These are phyloP conservation scores for Elsinoe necatrix DNA, from an alignment of 2,329 filamentous ascomycete species.

Conservation along the genomic window DNA sequence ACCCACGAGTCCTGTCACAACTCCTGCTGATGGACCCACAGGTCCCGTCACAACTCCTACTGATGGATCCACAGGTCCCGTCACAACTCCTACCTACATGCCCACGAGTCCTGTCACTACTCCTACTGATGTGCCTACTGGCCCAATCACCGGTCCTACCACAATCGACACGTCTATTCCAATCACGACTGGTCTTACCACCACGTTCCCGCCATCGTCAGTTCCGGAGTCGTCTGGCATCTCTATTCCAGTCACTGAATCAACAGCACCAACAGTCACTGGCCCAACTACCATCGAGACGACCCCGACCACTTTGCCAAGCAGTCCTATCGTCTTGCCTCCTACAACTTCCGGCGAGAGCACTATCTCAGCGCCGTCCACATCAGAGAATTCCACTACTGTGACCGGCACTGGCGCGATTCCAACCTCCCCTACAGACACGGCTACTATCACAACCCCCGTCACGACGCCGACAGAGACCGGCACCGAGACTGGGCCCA, in stretches of 20 bases:
- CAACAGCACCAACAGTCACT: slow-evolving; percentile 19
- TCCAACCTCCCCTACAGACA: slow-evolving; percentile 3
- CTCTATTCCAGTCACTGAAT: not conserved
- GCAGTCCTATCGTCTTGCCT: slow-evolving; percentile 17
- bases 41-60: slow-evolving; percentile 16
- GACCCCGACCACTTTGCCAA: slow-evolving; percentile 10
- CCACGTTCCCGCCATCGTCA: slow-evolving; percentile 11
- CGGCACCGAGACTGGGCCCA: slow-evolving; percentile 3
- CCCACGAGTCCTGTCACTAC: not conserved
- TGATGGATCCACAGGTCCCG: too few species aligned
- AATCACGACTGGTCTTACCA: slow-evolving; percentile 9
- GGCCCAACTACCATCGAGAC: slow-evolving; percentile 20
- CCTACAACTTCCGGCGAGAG: slow-evolving; percentile 13
- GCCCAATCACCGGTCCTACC: slow-evolving; percentile 16
- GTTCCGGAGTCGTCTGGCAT: slow-evolving; percentile 16
- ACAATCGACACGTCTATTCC: slow-evolving; percentile 9
- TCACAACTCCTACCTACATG: too few species aligned
- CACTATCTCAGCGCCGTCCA: slow-evolving; percentile 8
- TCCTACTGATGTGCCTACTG: slow-evolving; percentile 11
- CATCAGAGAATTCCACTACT: slow-evolving; percentile 5
- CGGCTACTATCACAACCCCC: not conserved
- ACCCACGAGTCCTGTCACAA: not conserved
- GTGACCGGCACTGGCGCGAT: not conserved
- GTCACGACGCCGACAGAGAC: not conserved
- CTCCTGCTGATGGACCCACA: slow-evolving; percentile 9